Base-by-base conservation (phyloP, 352 stramenopile genomes). In the Phytophthora sp. region DNA sequence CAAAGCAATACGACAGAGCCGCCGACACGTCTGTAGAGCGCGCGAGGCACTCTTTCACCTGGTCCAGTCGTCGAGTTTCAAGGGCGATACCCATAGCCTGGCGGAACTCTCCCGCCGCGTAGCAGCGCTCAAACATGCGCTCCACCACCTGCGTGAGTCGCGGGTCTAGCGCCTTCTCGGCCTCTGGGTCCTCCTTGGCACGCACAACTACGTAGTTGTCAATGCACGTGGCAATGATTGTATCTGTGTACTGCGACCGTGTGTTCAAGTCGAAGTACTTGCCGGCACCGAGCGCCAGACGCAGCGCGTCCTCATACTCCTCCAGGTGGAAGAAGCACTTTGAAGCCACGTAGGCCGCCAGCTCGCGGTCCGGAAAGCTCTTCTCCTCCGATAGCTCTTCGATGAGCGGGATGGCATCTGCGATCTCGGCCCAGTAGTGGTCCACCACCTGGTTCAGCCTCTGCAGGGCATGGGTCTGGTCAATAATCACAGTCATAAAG, bases 321-420 rank as follows among this genome's bases (percentile, higher is more conserved):
- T 99, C 96, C 38, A 99, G 76, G 74, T 99, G 97, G 73, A 99
- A 99, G 63, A 99, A 99, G 62, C 98, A 97, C 80, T 91, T 96
- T 69, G 93, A 98, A 16, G 94, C 94, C 38, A 99, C 86, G 30
- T 80, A 88, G 13, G 95, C 95, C 12, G 95, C 95, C 36, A 98
- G 79, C 49, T 98, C 89, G 36, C 86, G 86, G 45, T 96, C 79
- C 36, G 88, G 77, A 68, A 98, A 98, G n/a, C 72, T 69, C 30
- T 96, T 88, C 63, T 98, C 90, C 70, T 99, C 95, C 44, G 88
- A 95, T n/a, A 99, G 78, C 42, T 83, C 93, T 73, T 98, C 95
- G 38, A 99, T 98, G 21, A 96, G 66, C 24, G 92, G 84, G 29
- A 98, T 88, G 44, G 88, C 88, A 46, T 98, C 89, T 21, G 92